A percentile compares a stretch with the other conserved stretches of the same genome.
phyloP scores from a whole-genome alignment of 2,329 filamentous ascomycete species.

The Aureobasidium sp. region DNA sequence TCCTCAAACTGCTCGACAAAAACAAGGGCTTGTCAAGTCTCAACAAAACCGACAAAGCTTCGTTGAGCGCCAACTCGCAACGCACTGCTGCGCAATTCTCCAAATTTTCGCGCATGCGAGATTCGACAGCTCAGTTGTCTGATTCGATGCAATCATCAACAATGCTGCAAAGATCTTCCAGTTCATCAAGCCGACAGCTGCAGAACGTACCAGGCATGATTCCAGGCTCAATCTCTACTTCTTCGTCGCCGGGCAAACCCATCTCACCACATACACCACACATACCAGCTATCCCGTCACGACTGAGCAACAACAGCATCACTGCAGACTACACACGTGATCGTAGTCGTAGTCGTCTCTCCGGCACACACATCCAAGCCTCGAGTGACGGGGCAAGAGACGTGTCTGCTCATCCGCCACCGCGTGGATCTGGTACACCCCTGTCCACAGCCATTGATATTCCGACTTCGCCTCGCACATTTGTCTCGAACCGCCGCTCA shows the following conservation, averaged over 20 bases:
- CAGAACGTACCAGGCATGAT: constrained; percentile 56
- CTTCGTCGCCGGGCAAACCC: constrained; percentile 77
- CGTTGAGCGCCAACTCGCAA: constrained; percentile 54
- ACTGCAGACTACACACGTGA: constrained; percentile 43
- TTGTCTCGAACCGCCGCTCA: constrained; percentile 49
- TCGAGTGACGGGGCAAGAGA: constrained; percentile 16
- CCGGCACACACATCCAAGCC: background rate
- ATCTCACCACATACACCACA: constrained; percentile 87
- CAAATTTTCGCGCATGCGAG: constrained; percentile 81
- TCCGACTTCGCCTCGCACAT: constrained; percentile 58
- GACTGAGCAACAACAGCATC: constrained; percentile 86
- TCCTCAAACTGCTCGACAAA: constrained; percentile 79
- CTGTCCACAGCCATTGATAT: constrained; percentile 61
- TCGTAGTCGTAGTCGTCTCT: constrained; percentile 24
- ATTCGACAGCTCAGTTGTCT: constrained; percentile 79
- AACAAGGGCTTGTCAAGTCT: constrained; percentile 83
- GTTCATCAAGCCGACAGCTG: constrained; percentile 68
- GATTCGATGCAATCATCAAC: constrained; percentile 91
- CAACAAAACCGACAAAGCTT: constrained; percentile 52
- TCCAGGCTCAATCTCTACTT: constrained; percentile 66
- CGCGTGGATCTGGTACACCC: constrained; percentile 26
- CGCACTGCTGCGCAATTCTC: constrained; percentile 72
- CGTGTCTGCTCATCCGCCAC: background rate
- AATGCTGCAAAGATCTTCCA: constrained; percentile 74
- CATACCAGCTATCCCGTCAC: constrained; percentile 85